Percentiles rank a stretch among this genome's conserved stretches.
phyloP scores from a whole-genome alignment of 495 filamentous ascomycete genomes.

The Neurospora tetraspora region DNA sequence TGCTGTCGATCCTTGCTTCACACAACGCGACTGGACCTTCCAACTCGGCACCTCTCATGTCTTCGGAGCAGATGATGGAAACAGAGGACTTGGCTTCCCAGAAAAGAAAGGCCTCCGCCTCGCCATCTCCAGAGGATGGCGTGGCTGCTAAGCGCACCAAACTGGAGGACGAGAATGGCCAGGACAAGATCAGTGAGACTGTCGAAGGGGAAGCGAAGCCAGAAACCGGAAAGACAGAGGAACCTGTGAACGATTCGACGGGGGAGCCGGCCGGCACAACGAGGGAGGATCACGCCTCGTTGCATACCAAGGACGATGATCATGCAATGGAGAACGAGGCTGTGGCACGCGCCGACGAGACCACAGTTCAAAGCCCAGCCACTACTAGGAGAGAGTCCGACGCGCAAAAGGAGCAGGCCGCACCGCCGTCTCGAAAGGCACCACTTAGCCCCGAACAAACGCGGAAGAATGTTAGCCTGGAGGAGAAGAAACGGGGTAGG shows the following conservation, averaged over 20 bases:
- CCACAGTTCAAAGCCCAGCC: neutral
- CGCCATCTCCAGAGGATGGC: slow-evolving; percentile 1
- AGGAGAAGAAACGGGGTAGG: slow-evolving; percentile 81
- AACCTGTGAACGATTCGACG: neutral
- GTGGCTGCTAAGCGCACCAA: slow-evolving; percentile 14
- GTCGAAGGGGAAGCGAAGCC: neutral
- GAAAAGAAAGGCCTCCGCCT: slow-evolving; percentile 20
- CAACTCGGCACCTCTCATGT: neutral
- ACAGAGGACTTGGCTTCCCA: neutral
- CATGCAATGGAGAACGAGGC: neutral
- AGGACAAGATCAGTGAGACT: slow-evolving; percentile 8
- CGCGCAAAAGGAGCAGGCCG: neutral
- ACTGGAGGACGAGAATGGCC: slow-evolving; percentile 6
- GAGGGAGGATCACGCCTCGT: neutral
- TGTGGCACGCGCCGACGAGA: neutral
- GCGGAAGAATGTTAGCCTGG: slow-evolving; percentile 43
- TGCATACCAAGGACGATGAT: neutral
- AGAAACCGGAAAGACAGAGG: neutral
- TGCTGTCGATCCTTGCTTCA: neutral
- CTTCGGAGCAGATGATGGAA: neutral
- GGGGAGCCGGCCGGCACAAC: neutral
- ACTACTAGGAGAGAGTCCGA: neutral
- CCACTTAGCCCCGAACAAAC: neutral
- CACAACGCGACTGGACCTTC: neutral
- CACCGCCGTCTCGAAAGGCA: neutral